These are phyloP conservation scores for Scedosporium aurantiacum DNA, from an alignment of 2,329 filamentous ascomycete species.

Conservation along the genomic window DNA sequence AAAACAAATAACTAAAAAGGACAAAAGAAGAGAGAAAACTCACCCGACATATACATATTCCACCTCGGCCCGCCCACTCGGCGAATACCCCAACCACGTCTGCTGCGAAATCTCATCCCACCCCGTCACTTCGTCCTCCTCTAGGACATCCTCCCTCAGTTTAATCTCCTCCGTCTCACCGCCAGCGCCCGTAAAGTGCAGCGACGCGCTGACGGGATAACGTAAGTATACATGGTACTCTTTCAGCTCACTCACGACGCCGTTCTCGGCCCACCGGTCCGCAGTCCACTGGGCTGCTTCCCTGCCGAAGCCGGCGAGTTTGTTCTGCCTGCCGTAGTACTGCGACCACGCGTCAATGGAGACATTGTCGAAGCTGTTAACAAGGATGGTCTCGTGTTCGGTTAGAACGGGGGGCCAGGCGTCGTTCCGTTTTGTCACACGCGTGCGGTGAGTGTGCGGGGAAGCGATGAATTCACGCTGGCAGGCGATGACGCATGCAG, in stretches of 20 bases:
- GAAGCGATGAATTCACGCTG: constrained; percentile 18
- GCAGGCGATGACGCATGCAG: constrained; percentile 17
- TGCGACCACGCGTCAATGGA: constrained; percentile 26
- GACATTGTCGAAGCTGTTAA: constrained; percentile 26
- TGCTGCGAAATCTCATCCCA: constrained; percentile 53
- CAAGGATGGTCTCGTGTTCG: constrained; percentile 21
- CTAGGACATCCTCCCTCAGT: constrained; percentile 60
- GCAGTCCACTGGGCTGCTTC: constrained; percentile 27
- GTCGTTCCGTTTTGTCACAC: constrained; percentile 19
- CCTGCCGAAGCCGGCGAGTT: constrained; percentile 24
- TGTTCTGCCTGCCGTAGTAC: constrained; percentile 27
- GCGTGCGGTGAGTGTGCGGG: constrained; percentile 21
- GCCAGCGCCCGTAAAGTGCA: constrained; percentile 26
- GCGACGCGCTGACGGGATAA: constrained; percentile 45
- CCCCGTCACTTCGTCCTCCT: constrained; percentile 64
- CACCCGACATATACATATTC: constrained; percentile 67
- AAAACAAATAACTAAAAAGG: too few species aligned
- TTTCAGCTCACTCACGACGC: constrained; percentile 22
- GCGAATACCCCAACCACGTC: constrained; percentile 76
- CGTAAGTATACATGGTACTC: constrained; percentile 50
- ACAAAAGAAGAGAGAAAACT: neutral
- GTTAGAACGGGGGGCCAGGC: constrained; percentile 24
- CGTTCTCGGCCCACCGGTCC: constrained; percentile 24
- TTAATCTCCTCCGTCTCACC: constrained; percentile 50
- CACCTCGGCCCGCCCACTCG: constrained; percentile 64